Evolutionary conservation across 192 early-diverging fungal genomes (phyloP).

Genomic region (Thoreauomyces humboldtii): DNA sequence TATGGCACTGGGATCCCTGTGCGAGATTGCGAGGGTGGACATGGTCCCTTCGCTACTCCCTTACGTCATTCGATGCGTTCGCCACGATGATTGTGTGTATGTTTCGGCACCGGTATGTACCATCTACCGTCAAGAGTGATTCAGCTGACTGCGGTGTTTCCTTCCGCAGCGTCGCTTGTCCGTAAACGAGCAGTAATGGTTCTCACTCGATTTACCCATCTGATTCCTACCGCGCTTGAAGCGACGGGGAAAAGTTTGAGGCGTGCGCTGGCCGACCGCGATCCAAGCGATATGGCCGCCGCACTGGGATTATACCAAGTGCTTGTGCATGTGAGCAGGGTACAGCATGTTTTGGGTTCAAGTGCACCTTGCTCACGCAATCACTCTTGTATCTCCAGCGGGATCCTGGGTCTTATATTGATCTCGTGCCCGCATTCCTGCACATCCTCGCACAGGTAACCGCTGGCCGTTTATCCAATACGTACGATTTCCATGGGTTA

Average conservation of each 20-base stretch:
- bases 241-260: neutral
- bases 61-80: neutral
- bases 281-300: constrained; percentile 8
- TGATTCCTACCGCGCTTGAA: neutral
- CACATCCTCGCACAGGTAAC: neutral
- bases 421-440: neutral
- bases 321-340: neutral
- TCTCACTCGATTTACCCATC: neutral
- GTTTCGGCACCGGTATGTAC: neutral
- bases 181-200: neutral
- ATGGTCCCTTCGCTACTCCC: constrained; percentile 1
- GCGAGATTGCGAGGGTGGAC: neutral
- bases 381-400: neutral
- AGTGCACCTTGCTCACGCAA: too few relatives aligned
- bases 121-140: neutral
- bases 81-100: neutral
- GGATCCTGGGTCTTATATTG: neutral
- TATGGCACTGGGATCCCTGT: neutral
- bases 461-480: neutral
- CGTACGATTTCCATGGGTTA: constrained; percentile 1
- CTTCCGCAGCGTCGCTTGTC: neutral
- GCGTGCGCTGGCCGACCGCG: constrained; percentile 7
- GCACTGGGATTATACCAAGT: neutral
- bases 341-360: too few relatives aligned
- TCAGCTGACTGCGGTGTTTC: too few relatives aligned